Evolutionary conservation across 768 basidiomycete genomes (phyloP).

Genomic region (Tylopilus plumbeoviolaceoides): DNA sequence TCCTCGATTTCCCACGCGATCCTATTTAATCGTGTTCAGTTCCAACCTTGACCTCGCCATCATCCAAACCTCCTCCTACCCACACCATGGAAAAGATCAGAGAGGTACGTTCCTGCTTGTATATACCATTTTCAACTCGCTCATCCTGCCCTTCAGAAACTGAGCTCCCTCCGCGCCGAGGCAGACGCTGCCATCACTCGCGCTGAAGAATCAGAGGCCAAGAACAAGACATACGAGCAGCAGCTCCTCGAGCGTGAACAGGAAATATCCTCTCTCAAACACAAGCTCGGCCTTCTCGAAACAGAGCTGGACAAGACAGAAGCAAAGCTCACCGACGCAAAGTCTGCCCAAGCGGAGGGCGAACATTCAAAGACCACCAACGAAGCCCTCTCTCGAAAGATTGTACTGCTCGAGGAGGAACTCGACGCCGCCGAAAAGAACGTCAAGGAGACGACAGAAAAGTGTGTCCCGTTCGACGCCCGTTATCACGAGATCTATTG

Average conservation of each 20-base stretch:
- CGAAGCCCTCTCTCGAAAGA: conserved; percentile 76
- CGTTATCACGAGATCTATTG: conserved; percentile 12
- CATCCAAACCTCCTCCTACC: conserved; percentile 2
- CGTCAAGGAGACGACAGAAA: conserved; percentile 93
- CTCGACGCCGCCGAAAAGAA: conserved; percentile 95
- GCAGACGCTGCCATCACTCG: conserved; percentile 77
- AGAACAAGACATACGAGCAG: conserved; percentile 78
- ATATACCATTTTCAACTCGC: neutral
- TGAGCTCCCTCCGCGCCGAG: conserved; percentile 74
- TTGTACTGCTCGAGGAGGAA: conserved; percentile 91
- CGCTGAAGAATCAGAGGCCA: conserved; percentile 83
- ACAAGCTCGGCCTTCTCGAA: conserved; percentile 67
- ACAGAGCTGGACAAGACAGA: conserved; percentile 77
- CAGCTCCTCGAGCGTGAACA: conserved; percentile 77
- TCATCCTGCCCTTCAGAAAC: conserved; percentile 47
- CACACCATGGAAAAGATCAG: conserved; percentile 46
- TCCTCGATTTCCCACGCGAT: conserved; percentile 32
- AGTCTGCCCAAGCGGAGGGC: conserved; percentile 60
- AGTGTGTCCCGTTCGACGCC: conserved; percentile 51
- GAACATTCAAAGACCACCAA: conserved; percentile 67
- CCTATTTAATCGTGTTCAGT: conserved; percentile 24
- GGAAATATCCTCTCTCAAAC: conserved; percentile 73
- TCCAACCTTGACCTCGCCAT: conserved; percentile 8
- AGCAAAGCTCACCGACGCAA: conserved; percentile 56
- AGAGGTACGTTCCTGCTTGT: conserved; percentile 31